Evolutionary conservation across 2,329 filamentous ascomycete species (phyloP).

Genomic region (Cladophialophora carrionii): DNA sequence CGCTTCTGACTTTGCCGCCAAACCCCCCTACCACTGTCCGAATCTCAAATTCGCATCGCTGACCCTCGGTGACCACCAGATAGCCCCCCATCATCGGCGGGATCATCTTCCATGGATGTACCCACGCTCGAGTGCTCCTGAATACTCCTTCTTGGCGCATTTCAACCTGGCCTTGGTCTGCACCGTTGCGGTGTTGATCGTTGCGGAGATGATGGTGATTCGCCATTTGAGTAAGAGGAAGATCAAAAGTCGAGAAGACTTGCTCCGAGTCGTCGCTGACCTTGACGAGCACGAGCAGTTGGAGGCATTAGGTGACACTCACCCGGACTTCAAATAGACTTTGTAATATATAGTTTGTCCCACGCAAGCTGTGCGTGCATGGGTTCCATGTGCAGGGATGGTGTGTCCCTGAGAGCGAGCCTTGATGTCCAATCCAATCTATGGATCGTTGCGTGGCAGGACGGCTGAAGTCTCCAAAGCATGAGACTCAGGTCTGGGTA

Average conservation of each 20-base stretch:
- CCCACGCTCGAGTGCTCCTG: conserved; percentile 50
- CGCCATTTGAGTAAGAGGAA: conserved; percentile 5
- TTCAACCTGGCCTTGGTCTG: conserved; percentile 10
- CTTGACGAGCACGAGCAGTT: conserved; percentile 6
- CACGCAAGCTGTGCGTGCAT: no score
- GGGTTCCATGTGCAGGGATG: no score
- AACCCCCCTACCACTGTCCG: no score
- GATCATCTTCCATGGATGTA: conserved; percentile 57
- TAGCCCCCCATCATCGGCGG: conserved; percentile 55
- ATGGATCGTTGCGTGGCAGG: no score
- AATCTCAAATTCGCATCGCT: no score
- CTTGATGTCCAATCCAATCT: no score
- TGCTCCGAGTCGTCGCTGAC: conserved; percentile 41
- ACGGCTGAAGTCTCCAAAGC: no score
- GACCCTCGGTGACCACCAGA: conserved; percentile 3
- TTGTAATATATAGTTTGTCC: no score
- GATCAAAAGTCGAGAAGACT: not conserved
- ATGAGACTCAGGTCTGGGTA: no score
- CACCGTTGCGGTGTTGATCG: not conserved
- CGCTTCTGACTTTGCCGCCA: no score
- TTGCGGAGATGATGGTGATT: not conserved
- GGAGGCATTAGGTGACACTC: not conserved
- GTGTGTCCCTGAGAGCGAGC: no score
- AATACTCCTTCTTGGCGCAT: conserved; percentile 53
- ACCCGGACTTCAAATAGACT: conserved; percentile 4